Conservation (phyloP, 768 basidiomycete species). For the Dacryopinax spathularia region DNA sequence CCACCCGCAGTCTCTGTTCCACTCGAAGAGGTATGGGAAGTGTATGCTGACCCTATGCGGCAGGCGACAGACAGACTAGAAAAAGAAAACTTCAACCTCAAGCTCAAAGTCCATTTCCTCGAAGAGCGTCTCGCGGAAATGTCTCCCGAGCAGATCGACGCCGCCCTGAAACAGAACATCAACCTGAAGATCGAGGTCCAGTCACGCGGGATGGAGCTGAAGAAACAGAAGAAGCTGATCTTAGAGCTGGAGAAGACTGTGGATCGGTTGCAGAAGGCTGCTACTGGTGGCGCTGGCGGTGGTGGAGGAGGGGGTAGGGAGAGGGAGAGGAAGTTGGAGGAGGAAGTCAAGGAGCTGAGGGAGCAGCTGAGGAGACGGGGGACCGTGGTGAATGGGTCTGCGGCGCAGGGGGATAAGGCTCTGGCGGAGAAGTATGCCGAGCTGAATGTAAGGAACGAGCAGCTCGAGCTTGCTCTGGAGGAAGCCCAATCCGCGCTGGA, state of each 20-base stretch:
- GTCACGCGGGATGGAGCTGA: slow-evolving; percentile 76
- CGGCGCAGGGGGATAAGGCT: slow-evolving; percentile 33
- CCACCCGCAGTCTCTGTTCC: neutral
- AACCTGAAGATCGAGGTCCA: slow-evolving; percentile 86
- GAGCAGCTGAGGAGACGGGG: slow-evolving; percentile 49
- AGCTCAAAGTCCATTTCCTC: slow-evolving; percentile 87
- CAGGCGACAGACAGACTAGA: slow-evolving; percentile 91
- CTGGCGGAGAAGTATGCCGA: slow-evolving; percentile 46
- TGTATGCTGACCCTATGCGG: neutral
- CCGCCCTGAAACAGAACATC: slow-evolving; percentile 82
- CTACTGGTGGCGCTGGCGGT: too few species aligned
- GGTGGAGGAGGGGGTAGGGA: slow-evolving; percentile 28
- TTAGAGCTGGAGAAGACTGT: slow-evolving; percentile 71
- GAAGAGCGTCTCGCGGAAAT: slow-evolving; percentile 83
- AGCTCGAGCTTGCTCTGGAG: slow-evolving; percentile 45
- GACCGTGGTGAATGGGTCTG: slow-evolving; percentile 11
- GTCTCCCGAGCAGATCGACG: slow-evolving; percentile 84
- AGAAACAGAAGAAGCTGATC: slow-evolving; percentile 80
- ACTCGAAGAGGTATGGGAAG: neutral
- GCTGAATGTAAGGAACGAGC: slow-evolving; percentile 31
- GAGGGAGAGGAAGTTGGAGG: slow-evolving; percentile 63
- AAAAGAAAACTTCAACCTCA: slow-evolving; percentile 95
- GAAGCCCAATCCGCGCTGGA: slow-evolving; percentile 52
- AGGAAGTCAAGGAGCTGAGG: slow-evolving; percentile 39
- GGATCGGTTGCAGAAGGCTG: slow-evolving; percentile 40